phyloP scores from a whole-genome alignment of 306 rosid genomes.

The Argentina anserina region DNA sequence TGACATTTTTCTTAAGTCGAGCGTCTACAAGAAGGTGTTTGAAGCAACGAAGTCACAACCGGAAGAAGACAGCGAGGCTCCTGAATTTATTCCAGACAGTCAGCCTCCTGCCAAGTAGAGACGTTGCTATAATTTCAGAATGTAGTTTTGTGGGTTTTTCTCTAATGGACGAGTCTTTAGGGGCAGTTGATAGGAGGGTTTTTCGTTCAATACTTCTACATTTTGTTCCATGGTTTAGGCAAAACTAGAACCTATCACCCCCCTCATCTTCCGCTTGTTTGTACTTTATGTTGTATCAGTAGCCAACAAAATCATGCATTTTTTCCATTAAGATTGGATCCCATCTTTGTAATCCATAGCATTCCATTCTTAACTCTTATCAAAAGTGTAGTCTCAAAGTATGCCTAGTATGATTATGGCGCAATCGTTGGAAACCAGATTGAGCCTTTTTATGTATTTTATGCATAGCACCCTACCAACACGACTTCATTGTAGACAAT shows the following conservation, averaged over 20 bases:
- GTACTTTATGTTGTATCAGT: not conserved
- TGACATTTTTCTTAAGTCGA: slow-evolving; percentile 55
- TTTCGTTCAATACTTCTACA: slow-evolving; percentile 18
- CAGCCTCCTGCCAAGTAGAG: slow-evolving; percentile 26
- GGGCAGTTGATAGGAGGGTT: not conserved
- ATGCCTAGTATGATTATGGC: not conserved
- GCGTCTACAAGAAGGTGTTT: slow-evolving; percentile 56
- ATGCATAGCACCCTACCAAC: not conserved
- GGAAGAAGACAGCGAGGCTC: slow-evolving; percentile 55
- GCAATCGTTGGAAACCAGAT: not conserved
- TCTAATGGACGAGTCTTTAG: no score
- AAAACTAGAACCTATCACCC: not conserved
- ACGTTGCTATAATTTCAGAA: not conserved
- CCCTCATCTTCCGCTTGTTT: not conserved
- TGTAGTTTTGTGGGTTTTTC: not conserved
- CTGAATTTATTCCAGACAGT: slow-evolving; percentile 66
- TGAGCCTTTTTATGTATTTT: not conserved
- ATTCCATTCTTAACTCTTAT: not conserved
- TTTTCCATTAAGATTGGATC: not conserved
- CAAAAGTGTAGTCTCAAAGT: not conserved
- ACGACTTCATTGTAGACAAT: not conserved
- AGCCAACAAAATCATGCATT: slow-evolving; percentile 9
- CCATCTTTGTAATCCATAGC: not conserved
- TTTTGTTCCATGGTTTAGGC: not conserved
- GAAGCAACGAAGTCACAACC: slow-evolving; percentile 47